Percentiles rank a stretch among this genome's conserved stretches.
Evolutionary conservation across 805 yeast genomes (phyloP).

Genomic region (Starmera dryadoides): DNA sequence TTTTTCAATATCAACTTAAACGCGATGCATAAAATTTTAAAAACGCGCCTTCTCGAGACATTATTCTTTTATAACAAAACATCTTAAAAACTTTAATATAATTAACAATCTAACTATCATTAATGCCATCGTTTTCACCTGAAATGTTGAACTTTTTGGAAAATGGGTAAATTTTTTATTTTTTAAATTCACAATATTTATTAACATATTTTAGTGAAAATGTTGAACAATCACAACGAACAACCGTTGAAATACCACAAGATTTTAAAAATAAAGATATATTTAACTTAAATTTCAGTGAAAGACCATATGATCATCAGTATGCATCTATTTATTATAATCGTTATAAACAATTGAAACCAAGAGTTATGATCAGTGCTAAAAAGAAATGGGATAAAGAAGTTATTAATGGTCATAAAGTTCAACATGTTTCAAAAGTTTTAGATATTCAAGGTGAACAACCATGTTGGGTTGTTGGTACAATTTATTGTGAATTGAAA

Average conservation of each 20-base stretch:
- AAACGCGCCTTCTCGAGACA: no score
- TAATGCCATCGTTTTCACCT: slow-evolving; percentile 4
- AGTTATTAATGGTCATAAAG: slow-evolving; percentile 28
- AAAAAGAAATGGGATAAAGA: slow-evolving; percentile 51
- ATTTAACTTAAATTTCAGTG: slow-evolving; percentile 16
- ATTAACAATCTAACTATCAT: no score
- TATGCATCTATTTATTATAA: slow-evolving; percentile 49
- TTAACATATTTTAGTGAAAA: background rate
- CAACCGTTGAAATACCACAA: slow-evolving; percentile 4
- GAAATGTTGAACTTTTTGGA: slow-evolving; percentile 5
- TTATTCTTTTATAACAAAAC: no score
- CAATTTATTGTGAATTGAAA: slow-evolving; percentile 76
- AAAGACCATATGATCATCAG: slow-evolving; percentile 45
- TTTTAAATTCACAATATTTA: background rate
- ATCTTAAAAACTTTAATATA: no score
- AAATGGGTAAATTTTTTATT: slow-evolving; percentile 3
- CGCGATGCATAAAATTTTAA: no score
- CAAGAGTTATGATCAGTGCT: slow-evolving; percentile 39
- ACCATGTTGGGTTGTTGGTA: slow-evolving; percentile 80
- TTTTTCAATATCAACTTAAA: no score
- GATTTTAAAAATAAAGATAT: slow-evolving; percentile 9
- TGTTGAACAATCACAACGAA: slow-evolving; percentile 6
- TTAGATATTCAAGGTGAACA: slow-evolving; percentile 57
- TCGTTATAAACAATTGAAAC: slow-evolving; percentile 41
- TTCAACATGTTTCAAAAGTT: slow-evolving; percentile 37